Base-by-base conservation (phyloP, 1,284 basidiomycete species). In the Naganishia cerealis region DNA sequence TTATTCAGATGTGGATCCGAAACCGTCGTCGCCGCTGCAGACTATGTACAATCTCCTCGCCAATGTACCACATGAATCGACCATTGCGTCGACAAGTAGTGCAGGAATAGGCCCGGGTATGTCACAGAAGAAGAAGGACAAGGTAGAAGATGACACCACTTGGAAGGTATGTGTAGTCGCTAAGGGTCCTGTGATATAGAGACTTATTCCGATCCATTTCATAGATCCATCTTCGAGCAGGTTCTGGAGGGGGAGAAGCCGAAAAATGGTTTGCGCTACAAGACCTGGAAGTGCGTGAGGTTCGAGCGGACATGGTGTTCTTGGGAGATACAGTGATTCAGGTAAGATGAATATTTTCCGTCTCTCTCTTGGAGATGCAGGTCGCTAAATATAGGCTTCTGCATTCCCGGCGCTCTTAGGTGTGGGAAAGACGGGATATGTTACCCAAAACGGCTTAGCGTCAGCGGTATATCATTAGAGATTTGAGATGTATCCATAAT, bases 251-350 rank as follows among this genome's bases (percentile, higher is more conserved):
- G 15, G 90, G 88, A 38, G 91, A 93, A 67, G 85, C 84, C 62
- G 94, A 97, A 79, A 91, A 90, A 78, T 99, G 96, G 96, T 91
- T 91, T 80, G 90, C 94, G 81, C 90, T 98, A 68, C 94, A 99
- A 80, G 96, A 99, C 82, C 84, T 99, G 69, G 90, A 96, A 68
- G 94, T 99, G 9, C 91, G 95, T 76, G 92, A 97, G 76, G 91
- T 93, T 40, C 86, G 94, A 71, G 91, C 90, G 79, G 94, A 97
- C 77, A 94, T 99, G 92, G 94, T 99, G 71, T 95, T 98, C 78
- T 84, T 99, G 43, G 95, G 94, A 36, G 96, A 99, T 80, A 93
- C 91, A 33, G 90, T 96, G 57, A 82, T 99, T 57, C 96, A 98
- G 86, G 93, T 92, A 63, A 67, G 77, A 72, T 39, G 42, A 43